Conservation (phyloP, 106 monocot genomes). For the Alisma plantagoaquatica region DNA sequence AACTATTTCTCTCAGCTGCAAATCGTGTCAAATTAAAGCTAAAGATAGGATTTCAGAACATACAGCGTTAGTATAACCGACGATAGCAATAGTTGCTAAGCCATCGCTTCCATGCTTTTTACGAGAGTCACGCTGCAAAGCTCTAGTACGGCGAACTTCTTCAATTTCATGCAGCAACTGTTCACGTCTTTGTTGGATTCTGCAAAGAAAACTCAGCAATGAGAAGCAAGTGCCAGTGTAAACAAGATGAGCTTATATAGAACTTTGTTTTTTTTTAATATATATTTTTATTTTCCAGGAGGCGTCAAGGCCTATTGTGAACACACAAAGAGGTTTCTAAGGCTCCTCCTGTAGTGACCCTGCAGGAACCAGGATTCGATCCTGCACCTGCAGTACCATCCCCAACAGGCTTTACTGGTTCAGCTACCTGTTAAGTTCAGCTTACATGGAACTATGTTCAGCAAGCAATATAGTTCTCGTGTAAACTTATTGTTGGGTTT, state of each 20-base stretch:
- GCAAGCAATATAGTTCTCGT: no score
- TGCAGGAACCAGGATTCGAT: no score
- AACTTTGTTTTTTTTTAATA: no score
- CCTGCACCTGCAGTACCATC: no score
- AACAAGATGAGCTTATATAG: no score
- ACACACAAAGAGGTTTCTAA: not conserved
- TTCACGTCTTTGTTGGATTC: conserved; percentile 74
- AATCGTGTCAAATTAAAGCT: not conserved
- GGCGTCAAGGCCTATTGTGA: no score
- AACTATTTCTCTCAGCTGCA: no score
- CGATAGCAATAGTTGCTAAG: conserved; percentile 84
- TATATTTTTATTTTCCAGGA: no score
- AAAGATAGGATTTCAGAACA: conserved; percentile 14
- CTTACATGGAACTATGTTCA: no score
- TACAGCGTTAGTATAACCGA: conserved; percentile 99
- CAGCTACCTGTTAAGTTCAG: no score
- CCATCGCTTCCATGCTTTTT: conserved; percentile 63
- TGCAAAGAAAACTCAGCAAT: conserved; percentile 13
- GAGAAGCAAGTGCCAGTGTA: not conserved
- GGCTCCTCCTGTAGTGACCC: not conserved
- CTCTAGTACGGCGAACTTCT: conserved; percentile 82
- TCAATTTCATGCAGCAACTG: conserved; percentile 71
- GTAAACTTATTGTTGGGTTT: no score
- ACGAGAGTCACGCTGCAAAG: conserved; percentile 73
- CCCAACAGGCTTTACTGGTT: no score